Evolutionary conservation across 768 basidiomycete genomes (phyloP).

Genomic region (Suillus sp.): DNA sequence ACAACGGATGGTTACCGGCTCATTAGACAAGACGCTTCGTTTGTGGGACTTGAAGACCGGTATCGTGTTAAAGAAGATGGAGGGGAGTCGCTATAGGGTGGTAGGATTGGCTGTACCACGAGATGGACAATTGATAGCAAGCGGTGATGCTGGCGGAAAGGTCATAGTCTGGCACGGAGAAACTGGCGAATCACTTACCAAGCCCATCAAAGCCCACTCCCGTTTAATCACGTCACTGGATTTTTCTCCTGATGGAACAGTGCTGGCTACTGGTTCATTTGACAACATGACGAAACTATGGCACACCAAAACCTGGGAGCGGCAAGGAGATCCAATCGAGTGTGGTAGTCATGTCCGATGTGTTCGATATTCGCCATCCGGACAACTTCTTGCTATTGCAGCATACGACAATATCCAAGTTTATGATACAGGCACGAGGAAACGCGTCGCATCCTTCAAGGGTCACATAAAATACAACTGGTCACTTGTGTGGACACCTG

Average conservation of each 20-base stretch:
- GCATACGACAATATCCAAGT: background rate
- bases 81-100: background rate
- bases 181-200: background rate
- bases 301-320: background rate
- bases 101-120: background rate
- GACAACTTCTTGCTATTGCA: background rate
- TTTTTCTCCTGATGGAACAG: background rate
- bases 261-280: background rate
- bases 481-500: background rate
- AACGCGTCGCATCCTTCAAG: background rate
- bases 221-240: background rate
- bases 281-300: background rate
- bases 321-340: background rate
- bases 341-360: background rate
- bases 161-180: background rate
- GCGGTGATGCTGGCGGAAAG: fast-evolving
- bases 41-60: background rate
- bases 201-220: background rate
- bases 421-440: background rate
- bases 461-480: background rate
- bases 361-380: background rate
- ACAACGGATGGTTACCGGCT: background rate
- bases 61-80: background rate
- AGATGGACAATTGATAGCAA: background rate
- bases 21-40: background rate